Evolutionary conservation across 176 grass and related monocot species (phyloP).

Genomic region (Tillandsia fasciculata): DNA sequence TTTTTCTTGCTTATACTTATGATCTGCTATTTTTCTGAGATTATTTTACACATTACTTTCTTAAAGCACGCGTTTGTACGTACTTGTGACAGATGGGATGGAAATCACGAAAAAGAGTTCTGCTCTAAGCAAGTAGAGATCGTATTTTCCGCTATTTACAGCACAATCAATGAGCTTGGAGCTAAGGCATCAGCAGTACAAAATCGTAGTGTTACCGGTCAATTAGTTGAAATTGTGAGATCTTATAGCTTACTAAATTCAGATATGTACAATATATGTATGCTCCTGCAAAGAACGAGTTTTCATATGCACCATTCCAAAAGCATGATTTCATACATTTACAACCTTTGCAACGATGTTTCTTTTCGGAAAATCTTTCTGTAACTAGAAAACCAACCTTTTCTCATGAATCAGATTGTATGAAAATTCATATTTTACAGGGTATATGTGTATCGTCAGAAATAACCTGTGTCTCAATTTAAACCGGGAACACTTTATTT

Average conservation of each 20-base stretch:
- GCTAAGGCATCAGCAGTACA: conserved; percentile 44
- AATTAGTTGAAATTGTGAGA: conserved; percentile 58
- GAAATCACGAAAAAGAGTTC: conserved; percentile 31
- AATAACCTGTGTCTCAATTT: too few relatives aligned
- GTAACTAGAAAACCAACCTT: background rate
- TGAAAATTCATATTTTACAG: background rate
- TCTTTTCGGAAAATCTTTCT: background rate
- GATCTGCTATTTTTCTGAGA: background rate
- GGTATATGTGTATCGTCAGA: background rate
- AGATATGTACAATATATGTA: background rate
- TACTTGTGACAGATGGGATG: conserved; percentile 49
- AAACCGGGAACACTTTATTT: too few relatives aligned
- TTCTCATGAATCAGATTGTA: background rate
- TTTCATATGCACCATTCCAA: background rate
- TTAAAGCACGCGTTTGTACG: background rate
- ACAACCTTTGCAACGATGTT: background rate
- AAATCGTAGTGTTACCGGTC: conserved; percentile 33
- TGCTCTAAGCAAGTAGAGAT: conserved; percentile 64
- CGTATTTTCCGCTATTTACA: conserved; percentile 45
- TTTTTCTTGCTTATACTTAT: conserved; percentile 5
- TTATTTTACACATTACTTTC: background rate
- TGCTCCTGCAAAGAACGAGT: background rate
- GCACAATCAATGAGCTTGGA: conserved; percentile 50
- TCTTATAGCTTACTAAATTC: background rate
- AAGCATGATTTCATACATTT: background rate